phyloP scores from a whole-genome alignment of 2,329 filamentous ascomycete species.

The Botrytis tulipae region DNA sequence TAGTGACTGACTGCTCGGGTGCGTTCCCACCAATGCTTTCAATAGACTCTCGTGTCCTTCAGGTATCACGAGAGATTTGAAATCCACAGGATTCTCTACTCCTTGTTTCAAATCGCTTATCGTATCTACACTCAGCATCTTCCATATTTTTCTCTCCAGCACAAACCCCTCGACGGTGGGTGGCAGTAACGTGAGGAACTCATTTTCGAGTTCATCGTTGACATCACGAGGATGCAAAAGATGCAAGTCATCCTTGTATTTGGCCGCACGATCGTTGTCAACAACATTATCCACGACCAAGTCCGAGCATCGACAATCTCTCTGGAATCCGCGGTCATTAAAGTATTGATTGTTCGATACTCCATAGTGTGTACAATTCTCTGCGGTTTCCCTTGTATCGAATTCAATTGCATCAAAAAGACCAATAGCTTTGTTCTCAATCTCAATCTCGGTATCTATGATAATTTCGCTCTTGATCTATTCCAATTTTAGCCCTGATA shows the following conservation, averaged over 20 bases:
- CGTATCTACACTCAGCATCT: neutral
- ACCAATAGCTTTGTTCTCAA: constrained; percentile 2
- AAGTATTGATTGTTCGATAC: neutral
- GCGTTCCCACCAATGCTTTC: constrained; percentile 6
- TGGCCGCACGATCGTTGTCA: constrained; percentile 5
- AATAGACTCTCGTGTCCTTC: constrained; percentile 3
- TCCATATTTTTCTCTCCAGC: neutral
- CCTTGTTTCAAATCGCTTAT: neutral
- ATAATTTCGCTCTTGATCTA: constrained; percentile 13
- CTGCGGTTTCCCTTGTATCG: neutral
- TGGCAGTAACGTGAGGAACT: constrained; percentile 1
- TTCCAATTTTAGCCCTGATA: neutral
- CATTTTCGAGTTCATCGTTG: neutral
- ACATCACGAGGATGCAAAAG: neutral
- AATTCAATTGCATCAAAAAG: neutral
- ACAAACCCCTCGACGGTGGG: neutral
- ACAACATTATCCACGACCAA: neutral
- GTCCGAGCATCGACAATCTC: neutral
- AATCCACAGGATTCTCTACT: neutral
- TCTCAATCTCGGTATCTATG: neutral
- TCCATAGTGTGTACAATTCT: neutral
- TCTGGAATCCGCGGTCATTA: neutral
- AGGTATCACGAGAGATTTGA: neutral
- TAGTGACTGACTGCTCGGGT: neutral
- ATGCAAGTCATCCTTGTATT: neutral